A percentile compares a stretch with the other conserved stretches of the same genome.
These are phyloP conservation scores for Intubia oerlemansii DNA, from an alignment of 2,329 filamentous ascomycete species.

Conservation along the genomic window DNA sequence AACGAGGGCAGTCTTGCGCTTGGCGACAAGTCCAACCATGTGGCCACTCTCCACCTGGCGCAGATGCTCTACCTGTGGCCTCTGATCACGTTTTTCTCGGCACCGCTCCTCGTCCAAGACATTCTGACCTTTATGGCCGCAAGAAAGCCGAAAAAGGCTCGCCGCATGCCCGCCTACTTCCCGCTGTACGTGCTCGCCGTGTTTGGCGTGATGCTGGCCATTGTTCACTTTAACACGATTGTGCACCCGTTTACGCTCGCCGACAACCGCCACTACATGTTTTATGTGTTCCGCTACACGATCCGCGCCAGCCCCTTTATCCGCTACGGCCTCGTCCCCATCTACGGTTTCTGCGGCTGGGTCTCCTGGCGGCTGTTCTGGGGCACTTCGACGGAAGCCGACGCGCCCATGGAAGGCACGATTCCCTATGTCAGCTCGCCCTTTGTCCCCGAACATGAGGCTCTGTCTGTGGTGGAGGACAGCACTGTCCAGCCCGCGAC, in stretches of 20 bases:
- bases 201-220: constrained; percentile 16
- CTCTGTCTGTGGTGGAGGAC: neutral
- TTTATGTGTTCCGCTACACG: constrained; percentile 80
- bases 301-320: constrained; percentile 43
- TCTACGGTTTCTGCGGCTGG: constrained; percentile 54
- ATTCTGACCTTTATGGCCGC: neutral
- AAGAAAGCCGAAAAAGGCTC: too few relatives aligned
- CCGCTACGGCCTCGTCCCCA: constrained; percentile 43
- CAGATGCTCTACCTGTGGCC: constrained; percentile 96
- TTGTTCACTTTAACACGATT: constrained; percentile 70
- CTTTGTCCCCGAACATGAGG: constrained; percentile 1
- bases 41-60: constrained; percentile 68
- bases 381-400: constrained; percentile 16
- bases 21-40: constrained; percentile 85
- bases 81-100: constrained; percentile 74
- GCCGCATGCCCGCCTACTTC: constrained; percentile 14
- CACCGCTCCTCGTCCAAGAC: constrained; percentile 40
- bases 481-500: neutral
- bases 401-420: too few relatives aligned
- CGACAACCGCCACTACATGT: constrained; percentile 93
- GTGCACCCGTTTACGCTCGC: constrained; percentile 90
- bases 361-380: constrained; percentile 39
- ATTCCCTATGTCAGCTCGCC: constrained; percentile 5
- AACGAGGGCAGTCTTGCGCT: constrained; percentile 83
- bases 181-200: constrained; percentile 15